These are phyloP conservation scores for Monilinia polystroma DNA, from an alignment of 2,329 filamentous ascomycete species.

Conservation along the genomic window DNA sequence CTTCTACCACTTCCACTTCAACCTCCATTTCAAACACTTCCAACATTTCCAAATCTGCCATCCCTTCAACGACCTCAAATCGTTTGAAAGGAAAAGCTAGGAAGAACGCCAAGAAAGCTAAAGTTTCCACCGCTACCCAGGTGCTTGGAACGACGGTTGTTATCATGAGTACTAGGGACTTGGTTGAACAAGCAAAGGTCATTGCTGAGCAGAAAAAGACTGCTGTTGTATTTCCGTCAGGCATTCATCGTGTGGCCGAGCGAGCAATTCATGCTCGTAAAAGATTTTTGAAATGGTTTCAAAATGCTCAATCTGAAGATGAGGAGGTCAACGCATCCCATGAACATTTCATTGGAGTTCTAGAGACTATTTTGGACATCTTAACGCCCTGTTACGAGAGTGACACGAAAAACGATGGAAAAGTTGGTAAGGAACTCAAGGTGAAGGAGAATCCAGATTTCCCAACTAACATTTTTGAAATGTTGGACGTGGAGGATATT, in stretches of 20 bases:
- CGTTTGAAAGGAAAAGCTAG: background rate
- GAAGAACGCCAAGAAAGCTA: background rate
- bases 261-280: background rate
- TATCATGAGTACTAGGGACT: background rate
- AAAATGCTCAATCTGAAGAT: background rate
- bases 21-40: background rate
- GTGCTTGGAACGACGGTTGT: background rate
- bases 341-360: background rate
- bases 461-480: background rate
- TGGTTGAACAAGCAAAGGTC: background rate
- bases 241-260: background rate
- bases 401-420: too few species aligned
- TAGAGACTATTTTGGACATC: background rate
- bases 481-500: background rate
- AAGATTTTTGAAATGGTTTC: background rate
- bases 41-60: background rate
- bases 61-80: background rate
- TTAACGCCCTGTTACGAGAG: background rate
- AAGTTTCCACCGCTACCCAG: background rate
- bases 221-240: background rate
- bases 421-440: accelerated
- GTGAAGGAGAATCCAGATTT: background rate
- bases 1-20: background rate
- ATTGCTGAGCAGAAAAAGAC: background rate
- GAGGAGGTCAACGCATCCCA: background rate